A percentile compares a stretch with the other conserved stretches of the same genome.
phyloP scores from a whole-genome alignment of 495 filamentous ascomycete genomes.

The Cairneyella variabilis region DNA sequence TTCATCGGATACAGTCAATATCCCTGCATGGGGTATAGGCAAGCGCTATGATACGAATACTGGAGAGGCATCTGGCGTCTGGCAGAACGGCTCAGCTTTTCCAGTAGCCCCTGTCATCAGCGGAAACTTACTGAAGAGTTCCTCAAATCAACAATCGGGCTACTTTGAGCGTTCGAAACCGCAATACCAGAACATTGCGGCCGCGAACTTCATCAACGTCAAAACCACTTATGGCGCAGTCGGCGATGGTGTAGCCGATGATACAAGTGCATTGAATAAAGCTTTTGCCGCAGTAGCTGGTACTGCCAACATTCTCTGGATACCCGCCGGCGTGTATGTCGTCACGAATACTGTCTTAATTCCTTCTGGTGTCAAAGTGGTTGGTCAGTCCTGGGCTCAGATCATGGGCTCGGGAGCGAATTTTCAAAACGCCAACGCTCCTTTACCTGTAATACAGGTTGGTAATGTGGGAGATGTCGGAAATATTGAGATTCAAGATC shows the following conservation, averaged over 20 bases:
- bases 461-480: conserved; percentile 50
- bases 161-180: too few relatives aligned
- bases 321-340: not conserved
- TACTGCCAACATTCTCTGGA: not conserved
- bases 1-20: too few relatives aligned
- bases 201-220: not conserved
- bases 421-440: conserved; percentile 44
- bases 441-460: conserved; percentile 49
- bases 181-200: not conserved
- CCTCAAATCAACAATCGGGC: too few relatives aligned
- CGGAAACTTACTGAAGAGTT: too few relatives aligned
- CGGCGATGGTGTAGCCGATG: not conserved
- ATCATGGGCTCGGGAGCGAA: conserved; percentile 51
- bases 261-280: conserved; percentile 19
- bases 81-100: too few relatives aligned
- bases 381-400: conserved; percentile 49
- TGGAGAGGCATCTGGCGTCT: too few relatives aligned
- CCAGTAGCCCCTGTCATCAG: too few relatives aligned
- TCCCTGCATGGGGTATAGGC: too few relatives aligned
- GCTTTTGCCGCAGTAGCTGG: conserved; percentile 28
- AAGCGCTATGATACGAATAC: too few relatives aligned
- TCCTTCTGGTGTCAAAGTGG: conserved; percentile 38
- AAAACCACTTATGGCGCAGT: not conserved
- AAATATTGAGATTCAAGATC: conserved; percentile 39
- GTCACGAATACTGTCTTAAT: conserved; percentile 29